Base-by-base conservation (phyloP, 306 rosid species). In the Cicer judaicum region DNA sequence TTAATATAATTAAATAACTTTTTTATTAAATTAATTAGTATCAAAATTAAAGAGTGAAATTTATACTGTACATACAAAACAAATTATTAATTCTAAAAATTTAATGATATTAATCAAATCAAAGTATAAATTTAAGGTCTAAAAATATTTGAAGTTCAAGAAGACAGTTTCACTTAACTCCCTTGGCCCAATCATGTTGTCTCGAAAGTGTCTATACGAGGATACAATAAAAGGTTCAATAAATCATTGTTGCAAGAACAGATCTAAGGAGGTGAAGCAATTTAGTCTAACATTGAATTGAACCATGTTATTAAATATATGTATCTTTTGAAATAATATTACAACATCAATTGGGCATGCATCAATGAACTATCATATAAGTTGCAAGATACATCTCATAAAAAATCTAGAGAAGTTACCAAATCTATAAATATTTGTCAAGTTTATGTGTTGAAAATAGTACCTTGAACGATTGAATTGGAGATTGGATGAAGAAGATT, bases 381-480 rank as follows among this genome's bases (percentile, higher is more conserved):
- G 68, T 46, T 16, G 60, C 63, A 55, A 64, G 34, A 29, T 29
- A 29, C 34, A 29, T 50, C 47, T 46, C 53, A 44, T 8, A 39
- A 44, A 80, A 79, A 80, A 79, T 21, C 62, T 36, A 65, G 0
- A 16, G 9, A 54, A 79, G 0, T 8, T 47, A 64, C 44, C 42
- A 71, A 79, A 79, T 57, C 40, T 48, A 40, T 7, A 60, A 68
- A 14, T 48, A 47, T 9, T 14, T 75, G 54, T 5, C 44, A 16
- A 70, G 70, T 14, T 60, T 70, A 21, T 56, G 59, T 0, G 29
- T 53, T 64, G 72, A 59, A 73, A 41, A 59, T 16, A 36, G 43
- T 77, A 87, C 90, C 95, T 80, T 78, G 8, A 53, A 80, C 2
- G 53, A 47, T 1, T 19, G 13, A 36, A 14, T 2, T 59, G 72